phyloP scores from a whole-genome alignment of 2,329 filamentous ascomycete species.

The Stylonectria norvegica region DNA sequence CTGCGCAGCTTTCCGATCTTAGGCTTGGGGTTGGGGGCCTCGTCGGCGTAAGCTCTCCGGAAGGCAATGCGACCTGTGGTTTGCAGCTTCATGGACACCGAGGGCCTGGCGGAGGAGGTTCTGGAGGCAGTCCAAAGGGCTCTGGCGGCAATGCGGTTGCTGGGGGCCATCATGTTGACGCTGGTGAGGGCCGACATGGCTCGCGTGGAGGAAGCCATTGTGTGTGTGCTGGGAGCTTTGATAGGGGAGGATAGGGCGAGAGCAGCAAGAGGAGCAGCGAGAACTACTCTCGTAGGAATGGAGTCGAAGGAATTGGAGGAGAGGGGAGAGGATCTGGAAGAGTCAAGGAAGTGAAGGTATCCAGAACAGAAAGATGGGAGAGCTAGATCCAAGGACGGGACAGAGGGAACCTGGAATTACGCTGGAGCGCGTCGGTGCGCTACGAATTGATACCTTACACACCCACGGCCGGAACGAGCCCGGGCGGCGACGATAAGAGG shows the following conservation, averaged over 20 bases:
- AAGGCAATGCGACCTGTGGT: slow-evolving; percentile 39
- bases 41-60: slow-evolving; percentile 50
- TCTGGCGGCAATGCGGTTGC: slow-evolving; percentile 30
- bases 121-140: slow-evolving; percentile 33
- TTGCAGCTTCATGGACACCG: slow-evolving; percentile 34
- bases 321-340: neutral
- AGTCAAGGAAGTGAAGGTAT: neutral
- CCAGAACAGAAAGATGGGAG: neutral
- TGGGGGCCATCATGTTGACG: slow-evolving; percentile 29
- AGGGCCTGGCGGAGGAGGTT: slow-evolving; percentile 28
- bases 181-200: slow-evolving; percentile 37
- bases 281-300: neutral
- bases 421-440: too few relatives aligned
- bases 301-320: neutral
- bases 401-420: too few relatives aligned
- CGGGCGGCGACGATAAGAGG: too few relatives aligned
- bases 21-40: slow-evolving; percentile 44
- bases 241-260: slow-evolving; percentile 14
- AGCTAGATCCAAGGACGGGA: too few relatives aligned
- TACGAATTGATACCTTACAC: too few relatives aligned
- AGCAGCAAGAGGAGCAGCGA: neutral
- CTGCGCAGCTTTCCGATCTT: slow-evolving; percentile 60
- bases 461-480: too few relatives aligned
- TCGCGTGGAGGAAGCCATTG: slow-evolving; percentile 47
- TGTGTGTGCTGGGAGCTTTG: slow-evolving; percentile 25